Percentiles rank a stretch among this genome's conserved stretches.
These are phyloP conservation scores for Basipetospora chlamydospora DNA, from an alignment of 2,329 filamentous ascomycete genomes.

Conservation along the genomic window DNA sequence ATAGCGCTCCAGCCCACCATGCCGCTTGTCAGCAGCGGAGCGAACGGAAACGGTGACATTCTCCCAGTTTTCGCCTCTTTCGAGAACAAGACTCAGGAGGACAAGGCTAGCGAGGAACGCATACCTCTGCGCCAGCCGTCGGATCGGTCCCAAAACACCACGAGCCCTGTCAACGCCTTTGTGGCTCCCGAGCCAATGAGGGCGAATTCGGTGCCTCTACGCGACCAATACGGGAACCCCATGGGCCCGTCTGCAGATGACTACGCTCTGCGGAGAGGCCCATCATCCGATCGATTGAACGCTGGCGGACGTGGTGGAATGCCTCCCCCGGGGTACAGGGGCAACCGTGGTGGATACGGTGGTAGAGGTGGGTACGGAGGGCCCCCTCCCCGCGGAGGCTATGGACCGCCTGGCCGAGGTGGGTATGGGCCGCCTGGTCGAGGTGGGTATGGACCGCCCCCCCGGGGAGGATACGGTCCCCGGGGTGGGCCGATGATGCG, in stretches of 20 bases:
- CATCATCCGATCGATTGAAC: slow-evolving; percentile 32
- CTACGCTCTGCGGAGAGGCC: slow-evolving; percentile 29
- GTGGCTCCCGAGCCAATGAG: slow-evolving; percentile 19
- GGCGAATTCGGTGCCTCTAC: slow-evolving; percentile 24
- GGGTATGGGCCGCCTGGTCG: slow-evolving; percentile 26
- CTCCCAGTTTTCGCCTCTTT: slow-evolving; percentile 47
- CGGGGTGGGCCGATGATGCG: slow-evolving; percentile 15
- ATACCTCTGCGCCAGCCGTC: slow-evolving; percentile 55
- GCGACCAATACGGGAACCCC: slow-evolving; percentile 53
- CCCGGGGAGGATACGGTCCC: slow-evolving; percentile 24
- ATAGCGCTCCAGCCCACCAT: slow-evolving; percentile 41
- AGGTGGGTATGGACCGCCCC: slow-evolving; percentile 27
- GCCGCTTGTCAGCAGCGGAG: slow-evolving; percentile 36
- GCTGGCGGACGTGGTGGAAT: slow-evolving; percentile 38
- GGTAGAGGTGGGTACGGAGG: slow-evolving; percentile 34
- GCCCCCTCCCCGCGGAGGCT: slow-evolving; percentile 29
- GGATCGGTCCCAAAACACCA: slow-evolving; percentile 35
- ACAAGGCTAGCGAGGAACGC: slow-evolving; percentile 51
- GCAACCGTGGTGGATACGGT: slow-evolving; percentile 28
- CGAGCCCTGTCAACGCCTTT: slow-evolving; percentile 19
- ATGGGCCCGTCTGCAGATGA: slow-evolving; percentile 25
- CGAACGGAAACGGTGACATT: slow-evolving; percentile 32
- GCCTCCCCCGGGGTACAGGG: slow-evolving; percentile 27
- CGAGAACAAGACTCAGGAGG: slow-evolving; percentile 50
- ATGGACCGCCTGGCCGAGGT: slow-evolving; percentile 30